A percentile compares a stretch with the other conserved stretches of the same genome.
Evolutionary conservation across 192 early-diverging fungal genomes (phyloP).

Genomic region (Irineochytrium annulatum): DNA sequence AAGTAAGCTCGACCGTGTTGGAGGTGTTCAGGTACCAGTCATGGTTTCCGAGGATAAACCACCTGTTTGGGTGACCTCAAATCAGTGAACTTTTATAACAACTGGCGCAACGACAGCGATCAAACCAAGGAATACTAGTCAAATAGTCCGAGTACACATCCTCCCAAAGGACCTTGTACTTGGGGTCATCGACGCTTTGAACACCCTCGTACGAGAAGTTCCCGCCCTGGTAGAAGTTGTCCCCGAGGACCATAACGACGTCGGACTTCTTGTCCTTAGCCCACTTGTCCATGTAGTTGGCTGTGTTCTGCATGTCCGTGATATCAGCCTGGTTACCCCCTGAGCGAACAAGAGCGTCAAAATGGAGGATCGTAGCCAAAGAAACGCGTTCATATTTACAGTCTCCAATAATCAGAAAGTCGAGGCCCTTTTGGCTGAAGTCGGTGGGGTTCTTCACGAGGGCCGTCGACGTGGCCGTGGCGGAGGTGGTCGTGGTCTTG

Average conservation of each 20-base stretch:
- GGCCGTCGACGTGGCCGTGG: too few species aligned
- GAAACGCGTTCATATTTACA: too few species aligned
- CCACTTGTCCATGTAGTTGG: conserved; percentile 7
- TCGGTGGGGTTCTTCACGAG: too few species aligned
- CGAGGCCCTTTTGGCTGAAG: too few species aligned
- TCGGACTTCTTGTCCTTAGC: background rate
- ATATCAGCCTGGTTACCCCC: conserved; percentile 13
- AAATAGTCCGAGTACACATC: conserved; percentile 1
- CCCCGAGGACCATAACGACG: conserved; percentile 13
- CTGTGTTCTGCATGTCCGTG: conserved; percentile 1
- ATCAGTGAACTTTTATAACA: background rate
- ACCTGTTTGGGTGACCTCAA: background rate
- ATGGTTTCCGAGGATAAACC: conserved; percentile 15
- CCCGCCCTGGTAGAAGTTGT: conserved; percentile 12
- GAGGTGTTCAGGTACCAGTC: conserved; percentile 13
- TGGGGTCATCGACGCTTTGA: conserved; percentile 5
- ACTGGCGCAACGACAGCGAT: background rate
- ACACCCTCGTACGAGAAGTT: conserved; percentile 9
- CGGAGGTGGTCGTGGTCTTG: too few species aligned
- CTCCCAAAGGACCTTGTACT: conserved; percentile 5
- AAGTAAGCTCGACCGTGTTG: background rate
- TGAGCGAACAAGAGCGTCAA: too few species aligned
- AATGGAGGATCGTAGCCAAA: too few species aligned
- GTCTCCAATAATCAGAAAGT: conserved; percentile 13
- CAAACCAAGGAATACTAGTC: conserved; percentile 12